These are phyloP conservation scores for Plasmodium knowlesi DNA, from an alignment of 169 alveolate genomes.

Conservation along the genomic window DNA sequence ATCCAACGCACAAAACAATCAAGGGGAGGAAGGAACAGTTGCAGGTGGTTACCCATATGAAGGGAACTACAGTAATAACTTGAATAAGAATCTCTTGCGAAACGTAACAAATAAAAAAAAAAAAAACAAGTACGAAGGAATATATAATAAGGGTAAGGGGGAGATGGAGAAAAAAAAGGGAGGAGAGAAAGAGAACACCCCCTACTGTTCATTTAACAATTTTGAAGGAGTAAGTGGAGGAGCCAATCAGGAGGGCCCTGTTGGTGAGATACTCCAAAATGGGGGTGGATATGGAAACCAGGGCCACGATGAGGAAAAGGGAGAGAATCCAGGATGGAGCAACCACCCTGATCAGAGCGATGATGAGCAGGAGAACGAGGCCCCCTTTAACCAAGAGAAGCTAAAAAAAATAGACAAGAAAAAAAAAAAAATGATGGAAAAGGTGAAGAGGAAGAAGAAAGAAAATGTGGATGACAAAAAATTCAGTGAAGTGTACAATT, in stretches of 20 bases:
- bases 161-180: not conserved
- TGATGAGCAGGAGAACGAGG: constrained; percentile 9
- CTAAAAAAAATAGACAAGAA: constrained; percentile 45
- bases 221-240: not conserved
- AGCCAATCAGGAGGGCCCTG: not conserved
- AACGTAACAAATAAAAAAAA: constrained; percentile 19
- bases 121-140: constrained; percentile 17
- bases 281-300: not conserved
- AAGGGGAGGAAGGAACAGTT: not conserved
- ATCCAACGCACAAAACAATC: not conserved
- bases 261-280: not conserved
- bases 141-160: not conserved
- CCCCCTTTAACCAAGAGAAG: constrained; percentile 22
- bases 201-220: constrained; percentile 47
- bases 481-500: constrained; percentile 71
- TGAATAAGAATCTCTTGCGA: constrained; percentile 1
- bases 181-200: constrained; percentile 11
- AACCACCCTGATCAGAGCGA: not conserved
- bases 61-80: not conserved
- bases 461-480: constrained; percentile 33
- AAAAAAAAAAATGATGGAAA: constrained; percentile 34
- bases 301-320: not conserved
- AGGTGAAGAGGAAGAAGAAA: constrained; percentile 32
- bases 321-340: not conserved
- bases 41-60: not conserved